phyloP scores from a whole-genome alignment of 2,329 filamentous ascomycete species.

The Amesomyces nigricolor region DNA sequence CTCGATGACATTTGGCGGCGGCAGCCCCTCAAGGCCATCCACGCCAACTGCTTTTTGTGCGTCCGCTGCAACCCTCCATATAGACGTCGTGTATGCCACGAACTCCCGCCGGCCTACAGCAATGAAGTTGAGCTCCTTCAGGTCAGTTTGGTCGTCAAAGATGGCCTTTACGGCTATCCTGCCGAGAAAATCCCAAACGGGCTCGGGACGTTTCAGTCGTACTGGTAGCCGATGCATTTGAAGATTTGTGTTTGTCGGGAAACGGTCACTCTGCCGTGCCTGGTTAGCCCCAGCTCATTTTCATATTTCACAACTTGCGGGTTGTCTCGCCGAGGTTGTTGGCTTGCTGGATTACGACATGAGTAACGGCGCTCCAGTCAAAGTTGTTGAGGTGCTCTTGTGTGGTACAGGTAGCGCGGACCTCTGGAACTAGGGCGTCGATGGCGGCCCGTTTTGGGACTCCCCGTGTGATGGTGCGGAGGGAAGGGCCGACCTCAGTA shows the following conservation, averaged over 20 bases:
- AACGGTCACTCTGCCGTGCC: slow-evolving; percentile 4
- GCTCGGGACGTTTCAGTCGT: slow-evolving; percentile 8
- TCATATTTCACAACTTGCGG: not conserved
- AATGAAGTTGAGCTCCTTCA: slow-evolving; percentile 7
- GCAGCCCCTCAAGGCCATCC: not conserved
- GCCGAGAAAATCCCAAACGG: slow-evolving; percentile 16
- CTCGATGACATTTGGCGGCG: slow-evolving; percentile 6
- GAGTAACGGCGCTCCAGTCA: slow-evolving; percentile 1
- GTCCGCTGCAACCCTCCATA: slow-evolving; percentile 2
- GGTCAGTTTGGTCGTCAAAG: slow-evolving; percentile 4
- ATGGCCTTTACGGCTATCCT: slow-evolving; percentile 6
- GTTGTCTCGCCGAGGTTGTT: not conserved
- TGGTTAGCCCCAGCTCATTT: not conserved
- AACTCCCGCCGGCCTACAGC: slow-evolving; percentile 7
- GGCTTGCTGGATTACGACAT: slow-evolving; percentile 14
- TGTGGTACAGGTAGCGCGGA: not conserved
- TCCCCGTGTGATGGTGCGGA: slow-evolving; percentile 6
- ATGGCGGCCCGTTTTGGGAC: not conserved
- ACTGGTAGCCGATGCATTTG: slow-evolving; percentile 12
- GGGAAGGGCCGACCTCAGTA: slow-evolving; percentile 1
- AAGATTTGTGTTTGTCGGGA: slow-evolving; percentile 10
- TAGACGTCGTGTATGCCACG: slow-evolving; percentile 9
- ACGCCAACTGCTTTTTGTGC: not conserved
- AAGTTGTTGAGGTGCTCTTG: slow-evolving; percentile 6
- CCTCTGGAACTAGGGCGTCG: slow-evolving; percentile 11